A percentile compares a stretch with the other conserved stretches of the same genome.
phyloP scores from a whole-genome alignment of 2,329 filamentous ascomycete species.

The Albifimbria verrucaria region DNA sequence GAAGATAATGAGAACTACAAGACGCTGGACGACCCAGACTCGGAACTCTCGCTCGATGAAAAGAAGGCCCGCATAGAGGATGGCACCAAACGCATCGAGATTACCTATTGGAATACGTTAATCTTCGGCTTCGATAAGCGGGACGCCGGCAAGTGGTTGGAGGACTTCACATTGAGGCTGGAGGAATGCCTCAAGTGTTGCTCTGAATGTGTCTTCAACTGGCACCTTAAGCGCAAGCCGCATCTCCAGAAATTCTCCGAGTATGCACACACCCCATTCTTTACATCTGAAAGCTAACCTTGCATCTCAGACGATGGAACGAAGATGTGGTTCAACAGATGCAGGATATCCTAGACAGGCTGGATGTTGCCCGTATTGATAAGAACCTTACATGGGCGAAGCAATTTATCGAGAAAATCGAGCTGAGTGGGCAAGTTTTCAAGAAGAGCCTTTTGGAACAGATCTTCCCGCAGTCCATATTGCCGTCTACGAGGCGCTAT shows the following conservation, averaged over 20 bases:
- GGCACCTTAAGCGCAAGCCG: conserved; percentile 65
- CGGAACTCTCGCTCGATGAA: conserved; percentile 45
- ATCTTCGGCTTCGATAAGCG: conserved; percentile 65
- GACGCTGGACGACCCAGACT: conserved; percentile 43
- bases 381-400: conserved; percentile 56
- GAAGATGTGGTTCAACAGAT: conserved; percentile 52
- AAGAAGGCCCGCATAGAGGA: conserved; percentile 53
- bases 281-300: conserved; percentile 14
- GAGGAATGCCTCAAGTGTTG: conserved; percentile 60
- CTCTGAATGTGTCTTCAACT: conserved; percentile 68
- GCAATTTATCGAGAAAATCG: conserved; percentile 50
- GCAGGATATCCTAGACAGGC: conserved; percentile 52
- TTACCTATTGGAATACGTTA: conserved; percentile 65
- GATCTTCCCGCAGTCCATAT: conserved; percentile 62
- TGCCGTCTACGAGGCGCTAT: conserved; percentile 83
- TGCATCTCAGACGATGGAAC: conserved; percentile 34
- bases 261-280: conserved; percentile 32
- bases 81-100: conserved; percentile 52
- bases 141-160: conserved; percentile 55
- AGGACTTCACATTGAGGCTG: conserved; percentile 55
- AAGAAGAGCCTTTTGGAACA: conserved; percentile 43
- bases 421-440: conserved; percentile 43
- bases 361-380: conserved; percentile 61
- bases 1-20: conserved; percentile 63
- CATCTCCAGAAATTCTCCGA: conserved; percentile 62